A percentile compares a stretch with the other conserved stretches of the same genome.
Evolutionary conservation across 2,329 filamentous ascomycete species (phyloP).

Genomic region (Colletotrichum sojae): DNA sequence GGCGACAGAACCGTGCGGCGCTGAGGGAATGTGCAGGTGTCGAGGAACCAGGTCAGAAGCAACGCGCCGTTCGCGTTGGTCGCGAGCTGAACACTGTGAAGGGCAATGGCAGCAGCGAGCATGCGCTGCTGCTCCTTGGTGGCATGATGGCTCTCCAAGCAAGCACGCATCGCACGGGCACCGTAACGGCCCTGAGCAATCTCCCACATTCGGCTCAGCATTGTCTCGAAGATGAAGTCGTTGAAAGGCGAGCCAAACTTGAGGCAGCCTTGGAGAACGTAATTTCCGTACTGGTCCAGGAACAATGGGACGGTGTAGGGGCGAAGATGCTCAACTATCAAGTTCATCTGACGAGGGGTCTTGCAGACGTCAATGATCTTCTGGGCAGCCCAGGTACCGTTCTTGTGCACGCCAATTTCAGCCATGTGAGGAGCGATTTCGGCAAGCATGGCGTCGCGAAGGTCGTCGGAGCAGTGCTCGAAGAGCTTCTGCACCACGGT

Average conservation of each 20-base stretch:
- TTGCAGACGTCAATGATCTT: conserved; percentile 99
- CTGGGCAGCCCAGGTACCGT: conserved; percentile 98
- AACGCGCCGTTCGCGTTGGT: conserved; percentile 97
- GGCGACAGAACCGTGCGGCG: conserved; percentile 93
- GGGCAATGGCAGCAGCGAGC: conserved; percentile 93
- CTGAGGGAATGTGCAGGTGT: conserved; percentile 95
- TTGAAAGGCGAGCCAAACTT: conserved; percentile 92
- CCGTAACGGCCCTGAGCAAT: conserved; percentile 94
- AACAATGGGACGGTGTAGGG: conserved; percentile 93
- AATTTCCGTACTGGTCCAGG: conserved; percentile 98
- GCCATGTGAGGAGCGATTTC: conserved; percentile 93
- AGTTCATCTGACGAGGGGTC: conserved; percentile 83
- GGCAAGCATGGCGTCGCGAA: conserved; percentile 91
- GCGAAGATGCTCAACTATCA: conserved; percentile 87
- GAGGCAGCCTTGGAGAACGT: conserved; percentile 95
- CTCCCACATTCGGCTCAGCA: conserved; percentile 95
- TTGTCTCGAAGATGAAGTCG: conserved; percentile 97
- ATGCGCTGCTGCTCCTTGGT: conserved; percentile 96
- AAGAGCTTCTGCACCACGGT: conserved; percentile 99
- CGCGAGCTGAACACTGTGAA: conserved; percentile 95
- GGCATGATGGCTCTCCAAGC: conserved; percentile 94
- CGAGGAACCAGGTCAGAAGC: conserved; percentile 96
- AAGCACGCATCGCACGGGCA: conserved; percentile 95
- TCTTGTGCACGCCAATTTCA: conserved; percentile 98
- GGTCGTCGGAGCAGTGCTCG: conserved; percentile 91